Conservation (phyloP, 2,329 filamentous ascomycete species). For the Fusarium paranaense region DNA sequence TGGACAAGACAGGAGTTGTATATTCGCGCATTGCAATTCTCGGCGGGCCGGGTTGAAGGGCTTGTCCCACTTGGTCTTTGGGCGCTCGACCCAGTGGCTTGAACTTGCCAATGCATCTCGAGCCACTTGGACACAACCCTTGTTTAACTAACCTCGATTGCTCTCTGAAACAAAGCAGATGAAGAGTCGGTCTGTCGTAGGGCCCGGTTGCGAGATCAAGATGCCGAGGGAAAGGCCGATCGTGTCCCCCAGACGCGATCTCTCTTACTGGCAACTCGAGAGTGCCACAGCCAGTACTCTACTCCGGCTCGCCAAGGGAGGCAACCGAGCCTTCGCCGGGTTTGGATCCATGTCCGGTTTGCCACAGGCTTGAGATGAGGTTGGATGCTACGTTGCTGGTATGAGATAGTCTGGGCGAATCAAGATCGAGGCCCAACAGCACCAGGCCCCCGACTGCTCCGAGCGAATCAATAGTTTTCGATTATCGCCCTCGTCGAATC, state of each 20-base stretch:
- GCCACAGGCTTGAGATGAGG: conserved; percentile 35
- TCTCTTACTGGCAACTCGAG: neutral
- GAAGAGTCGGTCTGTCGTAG: conserved; percentile 19
- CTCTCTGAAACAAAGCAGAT: conserved; percentile 20
- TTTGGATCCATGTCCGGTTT: conserved; percentile 38
- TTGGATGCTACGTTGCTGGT: conserved; percentile 41
- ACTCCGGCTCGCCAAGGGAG: conserved; percentile 19
- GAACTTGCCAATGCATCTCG: conserved; percentile 14
- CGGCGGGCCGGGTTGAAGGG: conserved; percentile 16
- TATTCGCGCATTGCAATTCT: conserved; percentile 30
- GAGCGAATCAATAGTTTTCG: conserved; percentile 24
- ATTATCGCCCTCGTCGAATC: conserved; percentile 14
- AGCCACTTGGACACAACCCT: conserved; percentile 25
- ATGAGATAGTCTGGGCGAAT: conserved; percentile 27
- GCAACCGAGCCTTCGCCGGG: conserved; percentile 24
- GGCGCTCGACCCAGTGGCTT: conserved; percentile 29
- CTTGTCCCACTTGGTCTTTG: conserved; percentile 28
- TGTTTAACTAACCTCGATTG: conserved; percentile 22
- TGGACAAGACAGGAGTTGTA: neutral
- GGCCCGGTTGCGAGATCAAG: neutral
- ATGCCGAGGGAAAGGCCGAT: neutral
- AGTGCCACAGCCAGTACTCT: neutral
- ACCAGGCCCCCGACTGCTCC: conserved; percentile 28
- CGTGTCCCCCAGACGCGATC: conserved; percentile 2
- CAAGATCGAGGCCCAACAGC: conserved; percentile 15